Base-by-base conservation (phyloP, 306 rosid genomes). In the Ormosia semicastrata region DNA sequence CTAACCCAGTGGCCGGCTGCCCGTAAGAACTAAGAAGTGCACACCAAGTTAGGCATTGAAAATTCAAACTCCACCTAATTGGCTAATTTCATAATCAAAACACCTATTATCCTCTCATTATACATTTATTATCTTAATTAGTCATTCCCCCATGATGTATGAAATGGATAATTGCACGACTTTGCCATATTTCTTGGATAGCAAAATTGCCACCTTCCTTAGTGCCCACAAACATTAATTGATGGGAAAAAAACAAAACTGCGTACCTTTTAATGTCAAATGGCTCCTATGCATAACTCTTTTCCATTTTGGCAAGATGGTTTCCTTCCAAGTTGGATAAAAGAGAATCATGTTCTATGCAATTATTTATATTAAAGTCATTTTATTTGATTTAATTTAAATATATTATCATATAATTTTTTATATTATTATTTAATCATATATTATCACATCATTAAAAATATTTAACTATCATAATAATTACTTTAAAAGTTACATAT, bases 261-360 rank as follows among this genome's bases (percentile, higher is more conserved):
- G 12, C 3, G 3, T 13, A 34, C 40, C 54, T 43, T 18, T 67
- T 24, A 29, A 40, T 29, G 56, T 65, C n/a, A 49, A 52, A 71
- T 63, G 79, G 44, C 12, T 56, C 59, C 8, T 39, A 57, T 44
- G 64, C 37, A 64, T 52, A 7, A 71, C 57, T 50, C 60, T 36
- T 43, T 40, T 71, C 41, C 70, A 29, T 65, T 71, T 62, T 53
- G 37, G 47, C 54, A 77, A 11, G 7, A 13, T 65, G 52, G 59
- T 34, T 84, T 79, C 73, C 87, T 84, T 84, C 58, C n/a, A 73
- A 66, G 60, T 34, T 66, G 77, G 77, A 66, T 78, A 84, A 83
- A 77, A 83, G 71, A 53, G 13, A 8, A 3, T 24, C 59, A 84
- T 66, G 69, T 78, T 72, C 65, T 65, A 13, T 57, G 14, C 40